A percentile compares a stretch with the other conserved stretches of the same genome.
phyloP scores from a whole-genome alignment of 371 early-diverging fungal species.

The Edhazardia aedis region DNA sequence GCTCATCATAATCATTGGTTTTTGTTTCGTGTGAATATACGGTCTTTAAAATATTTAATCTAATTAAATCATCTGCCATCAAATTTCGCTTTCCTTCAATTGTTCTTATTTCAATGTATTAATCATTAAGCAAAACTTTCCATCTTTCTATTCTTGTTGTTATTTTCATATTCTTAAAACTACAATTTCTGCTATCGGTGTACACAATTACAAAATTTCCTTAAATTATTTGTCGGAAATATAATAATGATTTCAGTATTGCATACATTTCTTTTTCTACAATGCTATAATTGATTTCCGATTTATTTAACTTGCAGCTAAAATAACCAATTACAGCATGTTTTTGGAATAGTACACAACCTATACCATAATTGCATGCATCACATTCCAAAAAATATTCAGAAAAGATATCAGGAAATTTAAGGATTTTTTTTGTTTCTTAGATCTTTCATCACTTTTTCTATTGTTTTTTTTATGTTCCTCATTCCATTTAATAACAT shows the following conservation, averaged over 20 bases:
- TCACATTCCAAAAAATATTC: conserved; percentile 37
- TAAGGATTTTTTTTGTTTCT: neutral
- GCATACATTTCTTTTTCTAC: conserved; percentile 6
- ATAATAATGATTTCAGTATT: neutral
- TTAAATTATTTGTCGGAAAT: conserved; percentile 6
- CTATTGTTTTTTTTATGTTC: too few relatives aligned
- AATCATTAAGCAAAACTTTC: conserved; percentile 7
- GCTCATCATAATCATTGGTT: neutral
- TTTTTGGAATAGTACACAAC: conserved; percentile 39
- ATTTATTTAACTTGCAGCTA: too few relatives aligned
- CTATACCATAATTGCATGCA: conserved; percentile 37
- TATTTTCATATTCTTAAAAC: neutral
- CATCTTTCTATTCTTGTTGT: neutral
- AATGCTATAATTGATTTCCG: neutral
- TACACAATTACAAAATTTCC: neutral
- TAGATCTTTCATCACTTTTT: neutral
- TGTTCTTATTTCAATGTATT: conserved; percentile 3
- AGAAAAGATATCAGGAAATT: conserved; percentile 20
- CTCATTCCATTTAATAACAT: too few relatives aligned
- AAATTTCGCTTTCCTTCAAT: conserved; percentile 8
- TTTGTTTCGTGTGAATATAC: neutral
- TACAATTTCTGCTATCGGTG: conserved; percentile 1
- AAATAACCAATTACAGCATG: too few relatives aligned
- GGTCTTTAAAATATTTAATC: neutral
- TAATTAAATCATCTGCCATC: conserved; percentile 7